Evolutionary conservation across 495 filamentous ascomycete genomes (phyloP).

Genomic region (Cercophora newfieldiana): DNA sequence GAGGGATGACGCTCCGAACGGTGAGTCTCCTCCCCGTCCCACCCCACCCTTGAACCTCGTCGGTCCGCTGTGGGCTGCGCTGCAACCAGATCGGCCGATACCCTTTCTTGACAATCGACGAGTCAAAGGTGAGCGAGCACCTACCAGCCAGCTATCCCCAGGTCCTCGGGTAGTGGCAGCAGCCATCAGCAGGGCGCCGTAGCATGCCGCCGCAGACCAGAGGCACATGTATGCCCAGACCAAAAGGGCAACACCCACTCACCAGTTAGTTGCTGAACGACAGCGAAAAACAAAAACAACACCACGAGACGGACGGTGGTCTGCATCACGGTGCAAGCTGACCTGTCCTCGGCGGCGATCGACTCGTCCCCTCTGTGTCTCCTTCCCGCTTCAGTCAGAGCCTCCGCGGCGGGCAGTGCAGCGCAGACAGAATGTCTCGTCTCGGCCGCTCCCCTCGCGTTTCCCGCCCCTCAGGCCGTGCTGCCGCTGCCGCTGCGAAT

Average conservation of each 20-base stretch:
- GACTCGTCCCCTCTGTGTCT: constrained; percentile 19
- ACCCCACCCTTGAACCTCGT: neutral
- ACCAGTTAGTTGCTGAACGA: too few relatives aligned
- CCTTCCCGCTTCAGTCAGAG: constrained; percentile 28
- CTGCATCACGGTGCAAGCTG: neutral
- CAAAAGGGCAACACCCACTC: neutral
- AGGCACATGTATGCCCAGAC: neutral
- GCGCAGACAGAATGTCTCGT: neutral
- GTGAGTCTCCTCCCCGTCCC: constrained; percentile 3
- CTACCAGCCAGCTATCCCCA: neutral
- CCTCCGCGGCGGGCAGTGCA: constrained; percentile 15
- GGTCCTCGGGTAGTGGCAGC: neutral
- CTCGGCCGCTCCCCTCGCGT: constrained; percentile 3
- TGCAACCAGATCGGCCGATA: constrained; percentile 32
- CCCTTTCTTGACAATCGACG: neutral
- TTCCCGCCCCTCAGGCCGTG: neutral
- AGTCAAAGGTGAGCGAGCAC: neutral
- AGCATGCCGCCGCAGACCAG: constrained; percentile 6
- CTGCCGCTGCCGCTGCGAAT: neutral
- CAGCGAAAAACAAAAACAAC: neutral
- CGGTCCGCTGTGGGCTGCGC: constrained; percentile 22
- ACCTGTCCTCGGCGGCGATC: neutral
- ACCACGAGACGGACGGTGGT: neutral
- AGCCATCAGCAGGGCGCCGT: neutral
- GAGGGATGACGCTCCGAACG: constrained; percentile 16